phyloP scores from a whole-genome alignment of 1,284 basidiomycete genomes.

The Porphyrellus sp. region DNA sequence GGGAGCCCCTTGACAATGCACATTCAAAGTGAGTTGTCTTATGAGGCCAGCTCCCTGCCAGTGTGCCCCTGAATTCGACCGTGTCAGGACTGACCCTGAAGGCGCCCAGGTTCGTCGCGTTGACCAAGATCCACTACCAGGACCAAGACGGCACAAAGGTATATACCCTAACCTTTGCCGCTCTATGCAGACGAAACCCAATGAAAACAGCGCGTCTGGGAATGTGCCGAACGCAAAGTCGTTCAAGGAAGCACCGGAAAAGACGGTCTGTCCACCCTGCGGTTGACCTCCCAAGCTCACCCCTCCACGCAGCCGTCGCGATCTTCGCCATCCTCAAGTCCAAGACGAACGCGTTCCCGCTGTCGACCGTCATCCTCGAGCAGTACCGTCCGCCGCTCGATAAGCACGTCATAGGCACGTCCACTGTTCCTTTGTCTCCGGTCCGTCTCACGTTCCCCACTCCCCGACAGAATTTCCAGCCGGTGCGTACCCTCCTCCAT shows the following conservation, averaged over 20 bases:
- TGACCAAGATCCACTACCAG: slow-evolving; percentile 71
- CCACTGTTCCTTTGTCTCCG: too few species aligned
- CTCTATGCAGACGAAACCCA: too few species aligned
- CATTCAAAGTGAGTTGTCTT: slow-evolving; percentile 59
- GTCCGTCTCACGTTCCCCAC: background rate
- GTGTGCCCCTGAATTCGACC: too few species aligned
- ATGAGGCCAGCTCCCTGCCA: too few species aligned
- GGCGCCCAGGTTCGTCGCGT: slow-evolving; percentile 60
- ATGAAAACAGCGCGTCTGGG: slow-evolving; percentile 69
- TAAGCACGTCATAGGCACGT: slow-evolving; percentile 67
- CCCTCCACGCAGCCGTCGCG: slow-evolving; percentile 61
- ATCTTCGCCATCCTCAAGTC: slow-evolving; percentile 79
- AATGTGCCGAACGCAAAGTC: slow-evolving; percentile 79
- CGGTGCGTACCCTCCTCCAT: slow-evolving; percentile 38
- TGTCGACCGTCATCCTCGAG: slow-evolving; percentile 81
- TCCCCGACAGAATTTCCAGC: slow-evolving; percentile 71
- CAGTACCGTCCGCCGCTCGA: slow-evolving; percentile 84
- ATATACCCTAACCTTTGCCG: background rate
- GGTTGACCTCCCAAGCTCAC: background rate
- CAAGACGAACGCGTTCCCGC: slow-evolving; percentile 61
- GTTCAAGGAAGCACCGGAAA: slow-evolving; percentile 72
- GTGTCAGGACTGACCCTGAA: background rate
- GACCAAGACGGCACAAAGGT: slow-evolving; percentile 77
- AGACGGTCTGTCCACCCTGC: slow-evolving; percentile 55
- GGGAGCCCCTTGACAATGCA: slow-evolving; percentile 47